Evolutionary conservation across 306 rosid species (phyloP).

Genomic region (Quercus mongolica): DNA sequence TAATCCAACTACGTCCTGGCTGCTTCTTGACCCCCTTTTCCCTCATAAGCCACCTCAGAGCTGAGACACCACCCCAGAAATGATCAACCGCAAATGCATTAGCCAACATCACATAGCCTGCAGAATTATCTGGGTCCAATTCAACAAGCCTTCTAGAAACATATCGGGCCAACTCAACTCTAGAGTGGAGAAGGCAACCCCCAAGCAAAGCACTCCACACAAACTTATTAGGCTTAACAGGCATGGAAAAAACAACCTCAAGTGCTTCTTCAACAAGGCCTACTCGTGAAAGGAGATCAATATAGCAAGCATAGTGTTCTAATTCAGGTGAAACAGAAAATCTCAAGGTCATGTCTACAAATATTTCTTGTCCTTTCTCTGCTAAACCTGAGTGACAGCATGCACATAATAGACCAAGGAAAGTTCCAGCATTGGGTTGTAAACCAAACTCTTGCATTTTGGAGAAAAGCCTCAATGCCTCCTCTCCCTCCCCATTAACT

Average conservation of each 20-base stretch:
- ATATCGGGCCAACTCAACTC: conserved; percentile 44
- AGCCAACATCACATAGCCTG: conserved; percentile 59
- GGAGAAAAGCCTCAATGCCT: conserved; percentile 48
- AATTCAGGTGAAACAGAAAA: conserved; percentile 30
- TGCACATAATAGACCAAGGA: conserved; percentile 55
- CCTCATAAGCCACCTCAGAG: conserved; percentile 48
- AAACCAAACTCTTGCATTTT: conserved; percentile 41
- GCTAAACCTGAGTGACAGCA: conserved; percentile 61
- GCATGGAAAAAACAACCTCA: conserved; percentile 44
- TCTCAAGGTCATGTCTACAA: conserved; percentile 23
- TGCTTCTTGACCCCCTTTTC: conserved; percentile 55
- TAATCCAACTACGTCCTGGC: conserved; percentile 65
- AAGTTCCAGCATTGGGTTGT: conserved; percentile 49
- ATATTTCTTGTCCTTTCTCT: conserved; percentile 43
- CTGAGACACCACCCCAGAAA: conserved; percentile 46
- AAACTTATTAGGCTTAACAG: conserved; percentile 54
- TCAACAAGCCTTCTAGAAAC: conserved; percentile 54
- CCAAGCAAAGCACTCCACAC: conserved; percentile 67
- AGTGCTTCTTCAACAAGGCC: conserved; percentile 56
- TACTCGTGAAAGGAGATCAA: conserved; percentile 61
- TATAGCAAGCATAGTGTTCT: conserved; percentile 63
- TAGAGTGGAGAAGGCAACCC: conserved; percentile 60
- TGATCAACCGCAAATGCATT: conserved; percentile 51
- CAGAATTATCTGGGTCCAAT: conserved; percentile 49
- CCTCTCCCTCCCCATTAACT: conserved; percentile 50